A percentile compares a stretch with the other conserved stretches of the same genome.
These are phyloP conservation scores for Paracamarosporium sp. DNA, from an alignment of 2,329 filamentous ascomycete genomes.

Conservation along the genomic window DNA sequence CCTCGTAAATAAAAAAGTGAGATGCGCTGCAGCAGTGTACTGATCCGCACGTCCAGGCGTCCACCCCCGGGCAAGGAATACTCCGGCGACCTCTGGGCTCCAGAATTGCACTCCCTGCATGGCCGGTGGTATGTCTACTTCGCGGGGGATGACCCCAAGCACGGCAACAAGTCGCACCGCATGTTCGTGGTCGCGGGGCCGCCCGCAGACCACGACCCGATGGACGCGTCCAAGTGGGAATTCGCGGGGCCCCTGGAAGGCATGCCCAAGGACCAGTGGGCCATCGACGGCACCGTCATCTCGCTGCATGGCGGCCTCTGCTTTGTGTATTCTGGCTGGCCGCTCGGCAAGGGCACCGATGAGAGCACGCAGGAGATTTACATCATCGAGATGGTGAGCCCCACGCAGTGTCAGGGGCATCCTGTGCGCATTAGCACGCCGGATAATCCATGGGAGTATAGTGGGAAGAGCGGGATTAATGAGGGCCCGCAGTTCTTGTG, in stretches of 20 bases:
- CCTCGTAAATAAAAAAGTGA: background rate
- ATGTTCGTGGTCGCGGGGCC: constrained; percentile 56
- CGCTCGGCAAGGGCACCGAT: constrained; percentile 39
- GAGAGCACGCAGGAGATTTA: constrained; percentile 54
- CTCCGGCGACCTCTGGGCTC: constrained; percentile 61
- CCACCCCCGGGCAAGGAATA: constrained; percentile 52
- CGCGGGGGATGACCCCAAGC: constrained; percentile 48
- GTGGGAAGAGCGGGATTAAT: constrained; percentile 51
- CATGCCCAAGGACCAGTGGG: constrained; percentile 53
- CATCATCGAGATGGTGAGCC: constrained; percentile 48
- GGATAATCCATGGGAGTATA: constrained; percentile 49
- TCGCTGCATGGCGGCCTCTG: constrained; percentile 46
- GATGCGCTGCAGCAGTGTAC: background rate
- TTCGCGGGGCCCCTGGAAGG: constrained; percentile 51
- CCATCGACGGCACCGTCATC: constrained; percentile 56
- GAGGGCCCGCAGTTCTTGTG: constrained; percentile 52
- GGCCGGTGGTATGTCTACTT: constrained; percentile 64
- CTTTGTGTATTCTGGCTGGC: constrained; percentile 57
- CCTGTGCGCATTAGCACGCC: constrained; percentile 51
- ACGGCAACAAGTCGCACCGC: constrained; percentile 54
- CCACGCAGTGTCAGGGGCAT: constrained; percentile 42
- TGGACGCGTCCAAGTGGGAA: constrained; percentile 46
- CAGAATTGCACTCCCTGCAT: constrained; percentile 60
- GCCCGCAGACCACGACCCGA: constrained; percentile 32
- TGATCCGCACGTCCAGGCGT: constrained; percentile 29